Percentiles rank a stretch among this genome's conserved stretches.
These are phyloP conservation scores for Astrothelium macrocarpum DNA, from an alignment of 495 filamentous ascomycete genomes.

Conservation along the genomic window DNA sequence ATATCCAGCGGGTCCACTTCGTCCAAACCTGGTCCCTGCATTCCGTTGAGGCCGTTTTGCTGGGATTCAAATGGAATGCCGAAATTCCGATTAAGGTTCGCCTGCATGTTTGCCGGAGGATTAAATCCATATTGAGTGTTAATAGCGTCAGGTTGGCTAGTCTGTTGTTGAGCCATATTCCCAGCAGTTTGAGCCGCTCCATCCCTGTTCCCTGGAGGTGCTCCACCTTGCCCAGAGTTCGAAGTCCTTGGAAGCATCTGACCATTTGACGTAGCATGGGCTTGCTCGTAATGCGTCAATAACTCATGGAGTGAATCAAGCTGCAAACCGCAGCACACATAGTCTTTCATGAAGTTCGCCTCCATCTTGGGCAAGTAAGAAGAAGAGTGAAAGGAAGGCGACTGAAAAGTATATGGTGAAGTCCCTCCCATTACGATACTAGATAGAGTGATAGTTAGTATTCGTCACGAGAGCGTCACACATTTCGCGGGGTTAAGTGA, in stretches of 20 bases:
- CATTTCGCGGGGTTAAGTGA: constrained; percentile 6
- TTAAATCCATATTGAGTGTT: constrained; percentile 22
- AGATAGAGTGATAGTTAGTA: constrained; percentile 23
- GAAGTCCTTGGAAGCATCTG: constrained; percentile 43
- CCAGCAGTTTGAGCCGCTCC: constrained; percentile 19
- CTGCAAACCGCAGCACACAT: constrained; percentile 80
- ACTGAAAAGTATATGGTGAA: constrained; percentile 82
- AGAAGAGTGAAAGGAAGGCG: constrained; percentile 91
- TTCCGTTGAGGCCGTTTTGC: constrained; percentile 41
- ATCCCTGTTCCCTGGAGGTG: constrained; percentile 38
- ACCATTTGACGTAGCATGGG: constrained; percentile 60
- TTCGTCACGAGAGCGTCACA: too few species aligned
- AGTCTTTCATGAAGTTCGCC: constrained; percentile 93
- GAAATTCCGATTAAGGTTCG: background rate
- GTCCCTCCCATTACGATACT: constrained; percentile 97
- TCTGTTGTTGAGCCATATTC: constrained; percentile 22
- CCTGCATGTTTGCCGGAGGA: constrained; percentile 20
- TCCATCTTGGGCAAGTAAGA: constrained; percentile 97
- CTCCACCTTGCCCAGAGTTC: constrained; percentile 40
- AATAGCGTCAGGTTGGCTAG: constrained; percentile 35
- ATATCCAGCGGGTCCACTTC: constrained; percentile 46
- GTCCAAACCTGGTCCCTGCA: constrained; percentile 42
- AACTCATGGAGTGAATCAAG: constrained; percentile 88
- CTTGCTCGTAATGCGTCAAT: constrained; percentile 91
- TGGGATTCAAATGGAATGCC: constrained; percentile 45